Conservation (phyloP, 2,329 filamentous ascomycete species). For the Ascochyta pisi region DNA sequence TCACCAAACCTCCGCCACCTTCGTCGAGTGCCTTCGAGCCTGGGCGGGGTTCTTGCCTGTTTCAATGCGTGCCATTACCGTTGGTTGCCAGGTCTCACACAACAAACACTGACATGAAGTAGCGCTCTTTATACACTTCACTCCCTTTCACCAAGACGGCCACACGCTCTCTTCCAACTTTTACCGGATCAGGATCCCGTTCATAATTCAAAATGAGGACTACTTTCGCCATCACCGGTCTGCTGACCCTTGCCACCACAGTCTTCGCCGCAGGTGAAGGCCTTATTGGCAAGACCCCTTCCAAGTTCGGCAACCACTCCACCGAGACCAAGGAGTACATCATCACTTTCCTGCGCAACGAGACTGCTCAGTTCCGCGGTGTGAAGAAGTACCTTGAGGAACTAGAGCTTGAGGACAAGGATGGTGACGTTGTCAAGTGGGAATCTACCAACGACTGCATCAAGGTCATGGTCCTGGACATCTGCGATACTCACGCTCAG, state of each 20-base stretch:
- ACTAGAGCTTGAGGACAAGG: conserved; percentile 36
- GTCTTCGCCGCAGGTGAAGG: conserved; percentile 33
- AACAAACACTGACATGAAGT: conserved; percentile 19
- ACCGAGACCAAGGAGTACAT: conserved; percentile 42
- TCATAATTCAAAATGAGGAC: conserved; percentile 42
- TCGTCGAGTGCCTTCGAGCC: conserved; percentile 19
- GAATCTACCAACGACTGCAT: conserved; percentile 48
- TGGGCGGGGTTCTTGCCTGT: conserved; percentile 21
- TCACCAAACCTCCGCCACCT: conserved; percentile 16
- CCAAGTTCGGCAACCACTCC: conserved; percentile 33
- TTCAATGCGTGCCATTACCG: conserved; percentile 16
- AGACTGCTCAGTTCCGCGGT: conserved; percentile 17
- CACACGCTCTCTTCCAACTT: conserved; percentile 18
- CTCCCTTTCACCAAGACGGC: conserved; percentile 15
- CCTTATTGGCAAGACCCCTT: conserved; percentile 32
- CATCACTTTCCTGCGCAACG: conserved; percentile 30
- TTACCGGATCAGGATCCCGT: conserved; percentile 34
- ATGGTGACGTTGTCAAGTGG: conserved; percentile 48
- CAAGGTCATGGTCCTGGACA: conserved; percentile 50
- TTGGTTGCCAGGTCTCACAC: conserved; percentile 18
- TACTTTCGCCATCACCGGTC: conserved; percentile 34
- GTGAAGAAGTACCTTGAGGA: conserved; percentile 22
- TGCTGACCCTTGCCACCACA: conserved; percentile 35
- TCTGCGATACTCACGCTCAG: conserved; percentile 51
- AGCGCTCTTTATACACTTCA: conserved; percentile 15